These are phyloP conservation scores for Ammopiptanthus mongolicus DNA, from an alignment of 306 rosid species.

Conservation along the genomic window DNA sequence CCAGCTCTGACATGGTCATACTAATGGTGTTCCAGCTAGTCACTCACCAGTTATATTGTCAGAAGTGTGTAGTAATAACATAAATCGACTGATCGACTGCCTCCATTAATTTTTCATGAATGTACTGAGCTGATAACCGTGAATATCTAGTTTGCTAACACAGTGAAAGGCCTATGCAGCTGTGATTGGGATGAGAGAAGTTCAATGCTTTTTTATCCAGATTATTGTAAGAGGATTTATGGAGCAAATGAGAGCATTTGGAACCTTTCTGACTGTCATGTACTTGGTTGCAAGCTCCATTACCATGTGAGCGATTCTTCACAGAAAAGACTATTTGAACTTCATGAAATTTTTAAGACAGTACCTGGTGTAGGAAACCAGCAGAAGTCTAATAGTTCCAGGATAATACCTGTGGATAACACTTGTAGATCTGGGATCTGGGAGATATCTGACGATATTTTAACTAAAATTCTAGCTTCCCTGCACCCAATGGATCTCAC, in stretches of 20 bases:
- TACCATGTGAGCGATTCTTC: conserved; percentile 36
- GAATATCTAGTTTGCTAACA: conserved; percentile 25
- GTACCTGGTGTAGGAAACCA: conserved; percentile 56
- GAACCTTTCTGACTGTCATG: conserved; percentile 85
- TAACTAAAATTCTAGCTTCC: conserved; percentile 49
- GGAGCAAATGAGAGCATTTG: conserved; percentile 46
- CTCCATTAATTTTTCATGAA: background rate
- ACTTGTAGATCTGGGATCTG: conserved; percentile 52
- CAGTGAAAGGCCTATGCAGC: conserved; percentile 41
- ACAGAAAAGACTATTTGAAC: conserved; percentile 64
- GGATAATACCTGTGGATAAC: conserved; percentile 49
- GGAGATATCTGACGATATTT: conserved; percentile 76
- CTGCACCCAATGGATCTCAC: conserved; percentile 64
- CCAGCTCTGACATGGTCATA: background rate
- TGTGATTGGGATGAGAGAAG: conserved; percentile 70
- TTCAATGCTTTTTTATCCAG: conserved; percentile 46
- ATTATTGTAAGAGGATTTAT: conserved; percentile 27
- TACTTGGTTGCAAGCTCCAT: conserved; percentile 79
- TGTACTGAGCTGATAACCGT: background rate
- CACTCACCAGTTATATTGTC: background rate
- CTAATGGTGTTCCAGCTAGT: background rate
- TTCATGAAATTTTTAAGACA: conserved; percentile 80
- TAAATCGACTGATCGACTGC: background rate
- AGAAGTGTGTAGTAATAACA: background rate
- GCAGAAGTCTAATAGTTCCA: conserved; percentile 28